phyloP scores from a whole-genome alignment of 1,284 basidiomycete species.

The Mycena sp. region DNA sequence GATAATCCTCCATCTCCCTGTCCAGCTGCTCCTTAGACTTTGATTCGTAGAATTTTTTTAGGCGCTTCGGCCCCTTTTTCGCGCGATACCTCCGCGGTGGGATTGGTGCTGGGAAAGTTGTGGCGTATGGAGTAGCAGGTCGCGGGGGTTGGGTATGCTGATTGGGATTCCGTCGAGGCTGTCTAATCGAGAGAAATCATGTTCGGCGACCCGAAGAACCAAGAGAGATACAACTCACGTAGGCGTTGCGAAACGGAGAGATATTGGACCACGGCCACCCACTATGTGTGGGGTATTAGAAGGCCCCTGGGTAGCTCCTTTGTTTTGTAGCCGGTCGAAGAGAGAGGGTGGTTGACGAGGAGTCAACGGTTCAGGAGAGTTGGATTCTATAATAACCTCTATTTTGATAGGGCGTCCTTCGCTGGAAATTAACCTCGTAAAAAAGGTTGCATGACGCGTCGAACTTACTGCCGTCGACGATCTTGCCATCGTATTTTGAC shows the following conservation, averaged over 20 bases:
- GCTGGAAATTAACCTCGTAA: not conserved
- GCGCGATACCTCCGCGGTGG: slow-evolving; percentile 47
- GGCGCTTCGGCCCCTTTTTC: slow-evolving; percentile 73
- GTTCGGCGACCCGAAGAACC: not conserved
- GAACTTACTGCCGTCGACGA: slow-evolving; percentile 77
- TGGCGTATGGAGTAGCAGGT: slow-evolving; percentile 32
- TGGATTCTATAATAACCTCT: slow-evolving; percentile 65
- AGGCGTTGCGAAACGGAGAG: slow-evolving; percentile 19
- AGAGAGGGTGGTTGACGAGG: slow-evolving; percentile 33
- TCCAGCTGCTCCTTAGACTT: slow-evolving; percentile 62
- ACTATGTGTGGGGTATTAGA: slow-evolving; percentile 18
- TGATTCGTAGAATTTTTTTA: slow-evolving; percentile 58
- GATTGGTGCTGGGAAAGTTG: slow-evolving; percentile 29
- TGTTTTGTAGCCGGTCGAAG: slow-evolving; percentile 30
- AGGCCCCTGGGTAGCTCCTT: slow-evolving; percentile 42
- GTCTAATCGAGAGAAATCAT: slow-evolving; percentile 4
- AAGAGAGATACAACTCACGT: slow-evolving; percentile 7
- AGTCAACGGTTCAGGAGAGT: slow-evolving; percentile 25
- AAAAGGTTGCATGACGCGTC: slow-evolving; percentile 9
- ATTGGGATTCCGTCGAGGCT: slow-evolving; percentile 20
- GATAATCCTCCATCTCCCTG: slow-evolving; percentile 79
- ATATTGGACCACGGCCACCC: slow-evolving; percentile 6
- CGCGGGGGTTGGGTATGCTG: slow-evolving; percentile 28
- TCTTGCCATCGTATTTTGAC: slow-evolving; percentile 75
- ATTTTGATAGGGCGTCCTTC: slow-evolving; percentile 74